phyloP scores from a whole-genome alignment of 1,284 basidiomycete genomes.

The Naganishia sp. region DNA sequence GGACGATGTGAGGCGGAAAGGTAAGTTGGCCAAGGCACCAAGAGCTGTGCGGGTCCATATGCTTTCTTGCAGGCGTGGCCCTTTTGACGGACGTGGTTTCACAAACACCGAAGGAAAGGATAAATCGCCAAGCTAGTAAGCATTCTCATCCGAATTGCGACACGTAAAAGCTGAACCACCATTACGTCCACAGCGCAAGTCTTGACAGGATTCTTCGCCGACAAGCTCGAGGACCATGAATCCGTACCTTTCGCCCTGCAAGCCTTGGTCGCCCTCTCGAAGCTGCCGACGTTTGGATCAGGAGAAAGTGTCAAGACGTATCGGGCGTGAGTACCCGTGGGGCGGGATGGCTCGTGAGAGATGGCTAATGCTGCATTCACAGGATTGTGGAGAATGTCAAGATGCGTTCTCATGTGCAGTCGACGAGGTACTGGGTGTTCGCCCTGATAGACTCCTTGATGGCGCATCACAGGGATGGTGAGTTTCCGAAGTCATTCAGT shows the following conservation, averaged over 20 bases:
- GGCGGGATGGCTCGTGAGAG: not conserved
- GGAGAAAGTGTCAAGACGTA: slow-evolving; percentile 69
- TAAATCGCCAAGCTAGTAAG: slow-evolving; percentile 81
- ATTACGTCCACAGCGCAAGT: slow-evolving; percentile 65
- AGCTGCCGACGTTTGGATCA: slow-evolving; percentile 68
- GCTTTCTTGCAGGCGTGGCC: slow-evolving; percentile 40
- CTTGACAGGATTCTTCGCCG: slow-evolving; percentile 76
- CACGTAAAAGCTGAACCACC: not conserved
- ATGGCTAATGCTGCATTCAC: slow-evolving; percentile 28
- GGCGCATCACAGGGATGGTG: slow-evolving; percentile 70
- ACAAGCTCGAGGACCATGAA: slow-evolving; percentile 82
- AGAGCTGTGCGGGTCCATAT: not conserved
- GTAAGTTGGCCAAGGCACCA: slow-evolving; percentile 54
- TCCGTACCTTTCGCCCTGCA: slow-evolving; percentile 74
- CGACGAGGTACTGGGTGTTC: slow-evolving; percentile 78
- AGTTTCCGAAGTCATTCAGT: slow-evolving; percentile 32
- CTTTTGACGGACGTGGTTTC: slow-evolving; percentile 62
- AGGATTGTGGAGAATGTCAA: slow-evolving; percentile 78
- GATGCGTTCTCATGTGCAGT: slow-evolving; percentile 79
- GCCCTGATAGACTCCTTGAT: slow-evolving; percentile 78
- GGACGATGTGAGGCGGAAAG: slow-evolving; percentile 74
- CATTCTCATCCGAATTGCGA: not conserved
- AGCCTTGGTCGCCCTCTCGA: slow-evolving; percentile 69
- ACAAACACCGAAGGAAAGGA: slow-evolving; percentile 63
- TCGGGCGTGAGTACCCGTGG: slow-evolving; percentile 61